Evolutionary conservation across 108 stramenopile species (phyloP), one percentile per base, ranked within the genome.

Genomic region (Nannochloropsis salina): DNA sequence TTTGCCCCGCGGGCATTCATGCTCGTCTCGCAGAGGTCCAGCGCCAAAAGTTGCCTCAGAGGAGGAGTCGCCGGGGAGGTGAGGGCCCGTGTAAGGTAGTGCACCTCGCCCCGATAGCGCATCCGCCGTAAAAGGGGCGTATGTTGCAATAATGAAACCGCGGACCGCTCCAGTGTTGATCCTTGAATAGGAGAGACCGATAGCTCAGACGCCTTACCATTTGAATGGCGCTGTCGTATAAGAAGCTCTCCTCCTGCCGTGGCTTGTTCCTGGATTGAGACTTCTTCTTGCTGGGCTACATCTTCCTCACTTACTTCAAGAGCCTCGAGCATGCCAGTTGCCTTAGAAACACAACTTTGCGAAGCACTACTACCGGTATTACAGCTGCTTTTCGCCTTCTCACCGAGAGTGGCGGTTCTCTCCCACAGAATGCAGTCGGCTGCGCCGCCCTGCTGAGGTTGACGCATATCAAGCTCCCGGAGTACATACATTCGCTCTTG

Each of bases 41-140:
- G 61, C 61, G 61, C 61, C 15, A 74, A n/a, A n/a, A 74, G 61
- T 74, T n/a, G 61, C 2, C 20, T n/a, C 15, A 74, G 61, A n/a
- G 20, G 61, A n/a, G 61, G 61, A n/a, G 61, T 74, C 20, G 6
- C 61, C 15, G 61, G n/a, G n/a, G 2, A 74, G n/a, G 8, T 74
- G 61, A 74, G 61, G 61, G 61, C 61, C 15, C 61, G 6, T 74
- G 61, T n/a, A 3, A 74, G 61, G 6, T 4, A n/a, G 61, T n/a
- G 8, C 3, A 74, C 61, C 61, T 74, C 61, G 61, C 61, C 61
- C 61, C 61, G 61, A n/a, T 74, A 74, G 61, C 61, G 61, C 61
- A 74, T 74, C 15, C 61, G 61, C 20, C 61, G 61, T 15, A 74
- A 15, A n/a, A 74, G 61, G 61, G 61, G 61, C 4, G 61, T 74